Percentiles rank a stretch among this genome's conserved stretches.
Evolutionary conservation across 2,329 filamentous ascomycete genomes (phyloP).

Genomic region (Proliferodiscus dingleyae): DNA sequence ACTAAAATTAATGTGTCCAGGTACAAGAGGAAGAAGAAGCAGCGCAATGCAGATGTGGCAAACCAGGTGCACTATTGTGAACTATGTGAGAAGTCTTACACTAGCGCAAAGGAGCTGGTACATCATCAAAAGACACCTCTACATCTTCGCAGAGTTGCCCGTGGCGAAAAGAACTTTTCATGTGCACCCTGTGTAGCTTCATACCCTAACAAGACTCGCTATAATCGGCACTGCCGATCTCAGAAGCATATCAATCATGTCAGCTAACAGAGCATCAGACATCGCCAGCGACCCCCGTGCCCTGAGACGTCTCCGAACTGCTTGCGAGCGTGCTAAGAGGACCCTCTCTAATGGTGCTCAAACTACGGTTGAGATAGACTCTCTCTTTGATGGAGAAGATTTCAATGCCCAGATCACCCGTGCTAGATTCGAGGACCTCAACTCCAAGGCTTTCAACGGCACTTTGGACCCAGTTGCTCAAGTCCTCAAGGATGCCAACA

Average conservation of each 20-base stretch:
- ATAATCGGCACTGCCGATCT: too few species aligned
- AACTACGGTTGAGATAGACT: slow-evolving; percentile 98
- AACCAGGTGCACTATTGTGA: too few species aligned
- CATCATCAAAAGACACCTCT: too few species aligned
- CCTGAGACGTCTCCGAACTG: slow-evolving; percentile 90
- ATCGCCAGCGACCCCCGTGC: slow-evolving; percentile 82
- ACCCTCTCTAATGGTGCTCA: slow-evolving; percentile 96
- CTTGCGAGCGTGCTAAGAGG: slow-evolving; percentile 99
- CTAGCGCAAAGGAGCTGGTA: too few species aligned
- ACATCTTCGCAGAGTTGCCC: too few species aligned
- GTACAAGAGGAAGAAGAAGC: too few species aligned
- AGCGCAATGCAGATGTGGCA: too few species aligned
- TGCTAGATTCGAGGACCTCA: slow-evolving; percentile 98
- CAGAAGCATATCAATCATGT: not conserved
- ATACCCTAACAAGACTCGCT: too few species aligned
- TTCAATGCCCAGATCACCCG: slow-evolving; percentile 97
- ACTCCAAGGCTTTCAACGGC: slow-evolving; percentile 89
- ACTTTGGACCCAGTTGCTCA: slow-evolving; percentile 94
- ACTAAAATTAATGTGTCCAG: too few species aligned
- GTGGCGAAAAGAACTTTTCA: too few species aligned
- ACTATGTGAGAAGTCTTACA: too few species aligned
- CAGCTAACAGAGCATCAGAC: slow-evolving; percentile 33
- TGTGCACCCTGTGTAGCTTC: too few species aligned
- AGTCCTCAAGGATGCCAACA: slow-evolving; percentile 85
- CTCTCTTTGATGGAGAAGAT: slow-evolving; percentile 95